Evolutionary conservation across 1,284 basidiomycete genomes (phyloP).

Genomic region (Coniferiporia weirii): DNA sequence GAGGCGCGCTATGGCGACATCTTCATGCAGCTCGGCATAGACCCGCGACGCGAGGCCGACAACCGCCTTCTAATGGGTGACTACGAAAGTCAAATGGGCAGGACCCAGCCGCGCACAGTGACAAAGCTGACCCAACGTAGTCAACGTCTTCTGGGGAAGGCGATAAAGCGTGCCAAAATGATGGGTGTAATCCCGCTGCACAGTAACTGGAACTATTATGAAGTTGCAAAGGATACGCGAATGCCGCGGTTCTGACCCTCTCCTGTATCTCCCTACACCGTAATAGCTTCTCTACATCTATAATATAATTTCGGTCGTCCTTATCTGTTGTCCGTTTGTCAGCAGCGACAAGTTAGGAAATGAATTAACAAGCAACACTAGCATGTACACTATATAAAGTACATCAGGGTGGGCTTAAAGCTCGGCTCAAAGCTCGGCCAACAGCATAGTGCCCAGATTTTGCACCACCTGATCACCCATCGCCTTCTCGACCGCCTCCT

Average conservation of each 20-base stretch:
- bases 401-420: slow-evolving; percentile 33
- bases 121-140: slow-evolving; percentile 79
- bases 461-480: slow-evolving; percentile 96
- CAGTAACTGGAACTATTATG: slow-evolving; percentile 33
- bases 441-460: slow-evolving; percentile 86
- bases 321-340: too few relatives aligned
- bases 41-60: slow-evolving; percentile 61
- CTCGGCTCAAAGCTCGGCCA: slow-evolving; percentile 81
- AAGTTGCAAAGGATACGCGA: not conserved
- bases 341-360: too few relatives aligned
- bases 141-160: slow-evolving; percentile 81
- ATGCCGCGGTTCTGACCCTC: too few relatives aligned
- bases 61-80: slow-evolving; percentile 66
- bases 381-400: slow-evolving; percentile 8
- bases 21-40: slow-evolving; percentile 61
- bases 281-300: too few relatives aligned
- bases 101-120: slow-evolving; percentile 65
- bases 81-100: slow-evolving; percentile 82
- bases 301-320: too few relatives aligned
- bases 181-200: slow-evolving; percentile 84
- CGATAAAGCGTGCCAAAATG: slow-evolving; percentile 86
- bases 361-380: too few relatives aligned
- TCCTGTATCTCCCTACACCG: too few relatives aligned
- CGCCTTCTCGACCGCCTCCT: slow-evolving; percentile 94
- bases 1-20: slow-evolving; percentile 55